Evolutionary conservation across 2,329 filamentous ascomycete species (phyloP).

Genomic region (Ceratocystis albifundus): DNA sequence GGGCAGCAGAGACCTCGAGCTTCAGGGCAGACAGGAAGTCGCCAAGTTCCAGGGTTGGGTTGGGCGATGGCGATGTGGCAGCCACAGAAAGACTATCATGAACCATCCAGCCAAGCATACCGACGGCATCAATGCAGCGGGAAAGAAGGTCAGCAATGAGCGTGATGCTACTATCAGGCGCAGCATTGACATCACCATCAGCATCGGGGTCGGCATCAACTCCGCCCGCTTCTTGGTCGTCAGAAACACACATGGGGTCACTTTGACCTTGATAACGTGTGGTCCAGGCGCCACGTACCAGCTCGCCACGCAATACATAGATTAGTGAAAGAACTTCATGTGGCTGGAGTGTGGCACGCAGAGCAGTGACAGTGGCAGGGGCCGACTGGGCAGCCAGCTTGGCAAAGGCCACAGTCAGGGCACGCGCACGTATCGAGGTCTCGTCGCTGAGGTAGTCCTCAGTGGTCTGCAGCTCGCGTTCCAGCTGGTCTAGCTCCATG

Average conservation of each 20-base stretch:
- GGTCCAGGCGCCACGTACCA: slow-evolving; percentile 66
- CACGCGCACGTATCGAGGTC: slow-evolving; percentile 51
- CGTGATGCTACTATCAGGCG: slow-evolving; percentile 55
- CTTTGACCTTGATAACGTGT: slow-evolving; percentile 41
- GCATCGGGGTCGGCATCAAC: slow-evolving; percentile 29
- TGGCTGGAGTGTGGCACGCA: slow-evolving; percentile 52
- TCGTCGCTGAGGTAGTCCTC: slow-evolving; percentile 52
- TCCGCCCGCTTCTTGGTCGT: slow-evolving; percentile 37
- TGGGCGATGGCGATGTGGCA: slow-evolving; percentile 32
- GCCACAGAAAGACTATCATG: slow-evolving; percentile 33
- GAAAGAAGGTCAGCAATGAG: slow-evolving; percentile 61
- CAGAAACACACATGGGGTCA: not conserved
- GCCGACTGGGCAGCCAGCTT: slow-evolving; percentile 57
- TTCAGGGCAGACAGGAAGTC: slow-evolving; percentile 55
- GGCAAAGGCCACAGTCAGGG: slow-evolving; percentile 55
- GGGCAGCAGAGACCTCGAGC: slow-evolving; percentile 56
- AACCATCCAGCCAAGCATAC: slow-evolving; percentile 60
- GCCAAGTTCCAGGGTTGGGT: slow-evolving; percentile 43
- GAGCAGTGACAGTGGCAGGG: slow-evolving; percentile 46
- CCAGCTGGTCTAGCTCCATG: slow-evolving; percentile 48
- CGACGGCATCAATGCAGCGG: slow-evolving; percentile 64
- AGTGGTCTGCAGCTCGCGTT: slow-evolving; percentile 55
- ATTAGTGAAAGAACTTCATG: slow-evolving; percentile 62
- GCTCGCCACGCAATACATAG: slow-evolving; percentile 58
- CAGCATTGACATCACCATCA: slow-evolving; percentile 31